A percentile compares a stretch with the other conserved stretches of the same genome.
phyloP scores from a whole-genome alignment of 257 asterid species.

The Plectranthus barbatus region DNA sequence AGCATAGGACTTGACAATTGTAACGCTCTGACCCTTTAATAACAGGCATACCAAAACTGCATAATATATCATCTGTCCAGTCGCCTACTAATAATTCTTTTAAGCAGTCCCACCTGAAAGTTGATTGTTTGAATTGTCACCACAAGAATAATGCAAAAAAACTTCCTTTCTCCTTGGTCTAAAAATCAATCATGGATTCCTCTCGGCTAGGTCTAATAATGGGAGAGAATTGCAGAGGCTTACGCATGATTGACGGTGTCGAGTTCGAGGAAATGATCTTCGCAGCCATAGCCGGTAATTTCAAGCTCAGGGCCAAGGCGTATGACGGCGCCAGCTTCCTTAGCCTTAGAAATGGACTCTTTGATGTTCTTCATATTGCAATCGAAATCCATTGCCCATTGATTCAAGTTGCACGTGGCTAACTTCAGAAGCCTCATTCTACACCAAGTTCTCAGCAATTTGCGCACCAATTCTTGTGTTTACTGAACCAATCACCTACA shows the following conservation, averaged over 20 bases:
- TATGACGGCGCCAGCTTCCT: conserved; percentile 70
- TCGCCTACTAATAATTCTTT: conserved; percentile 68
- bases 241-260: conserved; percentile 91
- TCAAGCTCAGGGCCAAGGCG: conserved; percentile 99
- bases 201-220: conserved; percentile 1
- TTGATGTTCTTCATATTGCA: conserved; percentile 75
- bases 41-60: conserved; percentile 93
- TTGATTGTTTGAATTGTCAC: conserved; percentile 4
- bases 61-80: conserved; percentile 80
- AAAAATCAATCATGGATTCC: not conserved
- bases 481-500: too few relatives aligned
- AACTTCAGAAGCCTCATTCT: conserved; percentile 88
- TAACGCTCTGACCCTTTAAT: conserved; percentile 83
- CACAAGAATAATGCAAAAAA: not conserved
- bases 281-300: conserved; percentile 96
- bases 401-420: conserved; percentile 89
- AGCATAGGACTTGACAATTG: conserved; percentile 80
- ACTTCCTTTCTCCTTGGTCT: not conserved
- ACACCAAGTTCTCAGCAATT: not conserved
- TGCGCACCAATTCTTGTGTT: too few relatives aligned
- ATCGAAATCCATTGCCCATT: conserved; percentile 99
- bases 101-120: conserved; percentile 87
- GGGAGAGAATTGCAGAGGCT: conserved; percentile 15
- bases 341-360: conserved; percentile 75
- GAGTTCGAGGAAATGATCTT: conserved; percentile 88